Percentiles rank a stretch among this genome's conserved stretches.
These are phyloP conservation scores for Hanseniaspora meyeri DNA, from an alignment of 805 yeast species.

Conservation along the genomic window DNA sequence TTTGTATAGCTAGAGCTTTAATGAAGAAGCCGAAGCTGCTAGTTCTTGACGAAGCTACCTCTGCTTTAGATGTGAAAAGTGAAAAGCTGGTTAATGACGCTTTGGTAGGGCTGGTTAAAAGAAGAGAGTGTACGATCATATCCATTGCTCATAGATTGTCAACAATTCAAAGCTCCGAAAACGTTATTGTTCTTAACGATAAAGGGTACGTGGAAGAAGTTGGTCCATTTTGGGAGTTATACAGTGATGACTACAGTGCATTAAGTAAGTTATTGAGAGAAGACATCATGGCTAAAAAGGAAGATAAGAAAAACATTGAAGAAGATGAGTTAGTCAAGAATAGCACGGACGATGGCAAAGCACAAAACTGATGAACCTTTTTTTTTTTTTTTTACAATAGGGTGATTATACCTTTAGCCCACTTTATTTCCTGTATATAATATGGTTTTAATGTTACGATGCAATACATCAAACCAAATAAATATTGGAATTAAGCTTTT, in stretches of 20 bases:
- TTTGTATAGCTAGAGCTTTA: conserved; percentile 78
- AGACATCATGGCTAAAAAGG: conserved; percentile 12
- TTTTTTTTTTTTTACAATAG: no score
- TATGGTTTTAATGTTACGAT: neutral
- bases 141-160: conserved; percentile 89
- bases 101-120: conserved; percentile 46
- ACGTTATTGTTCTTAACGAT: conserved; percentile 68
- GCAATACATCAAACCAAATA: neutral
- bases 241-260: conserved; percentile 33
- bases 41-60: conserved; percentile 78
- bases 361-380: neutral
- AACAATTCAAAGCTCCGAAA: conserved; percentile 76
- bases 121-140: conserved; percentile 59
- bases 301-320: neutral
- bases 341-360: neutral
- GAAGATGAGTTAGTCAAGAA: neutral
- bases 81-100: conserved; percentile 71
- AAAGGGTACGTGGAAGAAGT: conserved; percentile 73
- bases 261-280: conserved; percentile 31
- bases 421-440: neutral
- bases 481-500: neutral
- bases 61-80: conserved; percentile 69
- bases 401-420: no score
- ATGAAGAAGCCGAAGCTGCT: conserved; percentile 61
- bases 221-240: conserved; percentile 51